Conservation (phyloP, 441 rosid genomes). For the Rhodomyrtus psidioides region DNA sequence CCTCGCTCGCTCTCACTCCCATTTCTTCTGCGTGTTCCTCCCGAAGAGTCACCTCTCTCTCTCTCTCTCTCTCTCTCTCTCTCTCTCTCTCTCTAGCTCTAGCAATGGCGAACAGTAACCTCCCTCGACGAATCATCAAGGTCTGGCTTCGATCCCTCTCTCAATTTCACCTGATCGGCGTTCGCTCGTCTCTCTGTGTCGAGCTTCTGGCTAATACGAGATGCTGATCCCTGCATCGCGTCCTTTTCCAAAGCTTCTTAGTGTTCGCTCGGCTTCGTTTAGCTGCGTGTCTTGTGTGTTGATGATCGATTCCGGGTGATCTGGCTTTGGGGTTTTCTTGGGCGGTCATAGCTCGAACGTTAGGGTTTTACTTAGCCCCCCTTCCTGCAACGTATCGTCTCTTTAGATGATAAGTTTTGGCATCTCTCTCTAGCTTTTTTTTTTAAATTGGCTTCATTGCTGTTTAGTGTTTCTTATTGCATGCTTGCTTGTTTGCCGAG, state of each 20-base stretch:
- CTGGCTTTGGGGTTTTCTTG: neutral
- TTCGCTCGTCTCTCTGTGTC: neutral
- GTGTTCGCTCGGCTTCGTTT: neutral
- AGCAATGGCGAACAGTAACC: constrained; percentile 88
- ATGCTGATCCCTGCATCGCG: neutral
- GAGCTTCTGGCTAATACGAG: neutral
- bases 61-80: neutral
- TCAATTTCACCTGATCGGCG: constrained; percentile 11
- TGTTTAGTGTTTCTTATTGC: neutral
- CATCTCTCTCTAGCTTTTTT: neutral
- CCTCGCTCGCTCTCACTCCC: neutral
- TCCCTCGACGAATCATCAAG: constrained; percentile 95
- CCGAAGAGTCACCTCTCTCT: neutral
- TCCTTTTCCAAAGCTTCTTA: neutral
- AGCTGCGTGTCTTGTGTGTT: neutral
- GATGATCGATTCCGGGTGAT: neutral
- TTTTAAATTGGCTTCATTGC: neutral
- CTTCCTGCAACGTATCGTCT: neutral
- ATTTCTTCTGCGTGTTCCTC: neutral
- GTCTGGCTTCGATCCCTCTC: constrained; percentile 22
- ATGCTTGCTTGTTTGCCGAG: neutral
- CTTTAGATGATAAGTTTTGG: neutral
- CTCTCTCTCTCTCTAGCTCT: neutral
- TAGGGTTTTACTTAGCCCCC: neutral
- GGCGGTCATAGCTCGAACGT: neutral